These are phyloP conservation scores for Scortechinia acanthostroma DNA, from an alignment of 2,329 filamentous ascomycete genomes.

Conservation along the genomic window DNA sequence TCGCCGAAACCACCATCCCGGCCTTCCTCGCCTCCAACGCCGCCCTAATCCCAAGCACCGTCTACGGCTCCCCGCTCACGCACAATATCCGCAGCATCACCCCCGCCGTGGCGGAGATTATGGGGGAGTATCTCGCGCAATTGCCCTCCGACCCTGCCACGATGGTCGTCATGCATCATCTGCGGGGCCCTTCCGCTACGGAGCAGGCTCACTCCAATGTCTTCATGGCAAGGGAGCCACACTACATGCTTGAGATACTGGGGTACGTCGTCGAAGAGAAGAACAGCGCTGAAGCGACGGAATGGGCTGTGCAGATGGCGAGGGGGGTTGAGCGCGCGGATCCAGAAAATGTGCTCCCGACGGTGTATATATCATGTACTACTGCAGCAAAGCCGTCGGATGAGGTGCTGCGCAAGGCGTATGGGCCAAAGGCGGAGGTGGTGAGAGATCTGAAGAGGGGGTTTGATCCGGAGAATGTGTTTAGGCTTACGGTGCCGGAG, in stretches of 20 bases:
- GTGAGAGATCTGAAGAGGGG: slow-evolving; percentile 3
- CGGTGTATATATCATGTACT: not conserved
- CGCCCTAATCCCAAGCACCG: not conserved
- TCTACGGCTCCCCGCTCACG: not conserved
- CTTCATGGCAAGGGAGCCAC: not conserved
- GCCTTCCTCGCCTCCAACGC: not conserved
- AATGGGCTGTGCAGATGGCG: not conserved
- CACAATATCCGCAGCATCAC: not conserved
- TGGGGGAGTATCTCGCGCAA: not conserved
- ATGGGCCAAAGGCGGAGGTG: slow-evolving; percentile 1
- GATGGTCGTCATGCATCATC: not conserved
- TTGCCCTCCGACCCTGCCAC: not conserved
- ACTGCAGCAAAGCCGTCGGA: too few relatives aligned
- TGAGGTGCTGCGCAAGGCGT: not conserved
- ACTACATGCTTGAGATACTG: not conserved
- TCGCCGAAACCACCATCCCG: not conserved
- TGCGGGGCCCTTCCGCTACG: not conserved
- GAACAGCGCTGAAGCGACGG: not conserved
- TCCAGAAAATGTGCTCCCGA: not conserved
- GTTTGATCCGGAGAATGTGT: slow-evolving; percentile 1
- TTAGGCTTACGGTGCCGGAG: too few relatives aligned
- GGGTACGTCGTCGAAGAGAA: not conserved
- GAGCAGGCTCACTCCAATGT: too few relatives aligned
- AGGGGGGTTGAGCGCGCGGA: not conserved
- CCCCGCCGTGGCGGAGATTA: not conserved